phyloP scores from a whole-genome alignment of 805 yeast genomes.

The Sporopachydermia lactativora region DNA sequence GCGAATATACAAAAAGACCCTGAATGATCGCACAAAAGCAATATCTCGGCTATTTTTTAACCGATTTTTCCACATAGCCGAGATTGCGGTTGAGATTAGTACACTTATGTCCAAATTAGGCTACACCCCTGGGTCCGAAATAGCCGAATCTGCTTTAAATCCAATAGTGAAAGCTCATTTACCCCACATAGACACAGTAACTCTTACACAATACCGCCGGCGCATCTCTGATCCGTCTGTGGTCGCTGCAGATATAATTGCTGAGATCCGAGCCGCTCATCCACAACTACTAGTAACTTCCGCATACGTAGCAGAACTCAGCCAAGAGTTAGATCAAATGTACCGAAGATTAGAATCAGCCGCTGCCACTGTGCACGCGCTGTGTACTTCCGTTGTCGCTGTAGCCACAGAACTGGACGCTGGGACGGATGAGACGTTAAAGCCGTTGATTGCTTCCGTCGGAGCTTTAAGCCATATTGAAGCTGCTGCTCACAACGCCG shows the following conservation, averaged over 20 bases:
- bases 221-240: too few species aligned
- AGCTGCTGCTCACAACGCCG: not conserved
- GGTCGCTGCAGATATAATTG: not conserved
- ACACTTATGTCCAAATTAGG: not conserved
- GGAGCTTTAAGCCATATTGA: not conserved
- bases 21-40: not conserved
- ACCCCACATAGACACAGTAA: too few species aligned
- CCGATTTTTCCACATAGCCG: not conserved
- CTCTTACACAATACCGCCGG: too few species aligned
- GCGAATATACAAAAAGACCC: not conserved
- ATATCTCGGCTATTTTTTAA: not conserved
- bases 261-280: not conserved
- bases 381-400: not conserved
- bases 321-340: not conserved
- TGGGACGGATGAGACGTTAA: not conserved
- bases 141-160: too few species aligned
- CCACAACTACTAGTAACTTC: not conserved
- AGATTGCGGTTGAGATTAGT: not conserved
- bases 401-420: not conserved
- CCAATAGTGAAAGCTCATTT: too few species aligned
- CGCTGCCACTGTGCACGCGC: not conserved
- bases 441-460: not conserved
- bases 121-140: too few species aligned
- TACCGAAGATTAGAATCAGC: not conserved
- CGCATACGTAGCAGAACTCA: not conserved